Evolutionary conservation across 257 asterid genomes (phyloP), one percentile per base, ranked within the genome.

Genomic region (Rauvolfia tetraphylla): DNA sequence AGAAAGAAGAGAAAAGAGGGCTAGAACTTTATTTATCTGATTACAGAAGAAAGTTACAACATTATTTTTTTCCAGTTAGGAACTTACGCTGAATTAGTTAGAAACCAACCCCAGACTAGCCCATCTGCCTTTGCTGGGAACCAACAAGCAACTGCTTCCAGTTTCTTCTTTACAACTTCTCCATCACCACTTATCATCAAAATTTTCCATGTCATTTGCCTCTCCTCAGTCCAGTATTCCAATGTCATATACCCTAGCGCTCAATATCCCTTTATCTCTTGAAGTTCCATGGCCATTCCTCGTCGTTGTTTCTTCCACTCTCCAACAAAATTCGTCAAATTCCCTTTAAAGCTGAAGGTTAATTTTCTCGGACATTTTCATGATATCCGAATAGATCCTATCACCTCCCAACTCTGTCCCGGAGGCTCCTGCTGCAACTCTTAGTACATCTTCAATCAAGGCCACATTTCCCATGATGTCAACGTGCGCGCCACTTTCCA

Each of bases 391-490:
- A 82, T 87, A 71, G 41, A 91, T 75, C 71, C 76, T 80, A 65
- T 92, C 90, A 25, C 97, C 94, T 36, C 93, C 98, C 39, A 91
- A 57, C 77, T 89, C 89, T 29, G 41, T 85, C 17, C 92, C 94
- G 3, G 89, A 70, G 20, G 88, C 93, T 18, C 98, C 99, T 14
- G 90, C 92, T 0, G 96, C 96, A 68, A 89, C 92, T 0, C 90
- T 84, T 69, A 93, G 36, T 3, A 91, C 91, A 69, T 95, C 98
- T 81, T 93, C 97, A 25, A 95, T 89, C 81, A 95, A 79, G 27
- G 85, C 97, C 8, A 88, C 83, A 29, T 95, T 95, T 5, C 98
- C 97, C 97, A 91, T 85, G 25, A 93, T 93, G 78, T 93, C 99
- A 13, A 95, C 97, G 71, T 95, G 98, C 1, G 82, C 86, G 17